Base-by-base conservation (phyloP, 208 protist genomes). In the Crithidia bombi region DNA sequence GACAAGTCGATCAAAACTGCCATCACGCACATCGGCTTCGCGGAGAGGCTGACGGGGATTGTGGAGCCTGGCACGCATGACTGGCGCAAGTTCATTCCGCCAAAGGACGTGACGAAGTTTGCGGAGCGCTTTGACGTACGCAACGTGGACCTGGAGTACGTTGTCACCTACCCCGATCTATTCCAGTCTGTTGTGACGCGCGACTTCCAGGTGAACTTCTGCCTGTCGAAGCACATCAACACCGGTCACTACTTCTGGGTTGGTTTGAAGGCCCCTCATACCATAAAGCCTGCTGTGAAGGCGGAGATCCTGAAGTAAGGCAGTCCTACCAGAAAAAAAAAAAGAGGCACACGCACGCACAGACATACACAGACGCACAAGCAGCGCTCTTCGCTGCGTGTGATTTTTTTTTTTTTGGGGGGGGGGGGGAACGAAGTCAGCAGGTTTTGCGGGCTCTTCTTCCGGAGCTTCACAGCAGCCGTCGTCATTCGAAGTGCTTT, bases 71-170 rank as follows among this genome's bases (percentile, higher is more conserved):
- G 94, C 63, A 97, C 92, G 15, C 94, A 98, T 72, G 90, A 97
- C 79, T 97, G 91, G 93, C 59, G 70, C 25, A 97, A 98, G 70
- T 98, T 96, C 71, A 72, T 98, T 17, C 86, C 79, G 15, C 90
- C 92, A 0, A 26, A 67, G 1, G 93, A 98, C 49, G 50, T 98
- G 55, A 84, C 85, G 5, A 61, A 52, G 36, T 87, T 81, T 51
- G 57, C 79, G 9, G 50, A 66, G 32, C 74, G 78, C 44, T 82
- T 85, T 65, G 61, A 73, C n/a, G 82, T 95, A 26, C 63, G 47
- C 36, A 74, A 91, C 23, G 80, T 95, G 25, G 85, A 93, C 55
- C 59, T 86, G 39, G 71, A 81, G 50, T 92, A 93, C 69, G 78
- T 95, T 59, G 28, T 93, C 26, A 75, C 85, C 14, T 93, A 81